Evolutionary conservation across 1,284 basidiomycete species (phyloP).

Genomic region (Heterobasidion occidentale): DNA sequence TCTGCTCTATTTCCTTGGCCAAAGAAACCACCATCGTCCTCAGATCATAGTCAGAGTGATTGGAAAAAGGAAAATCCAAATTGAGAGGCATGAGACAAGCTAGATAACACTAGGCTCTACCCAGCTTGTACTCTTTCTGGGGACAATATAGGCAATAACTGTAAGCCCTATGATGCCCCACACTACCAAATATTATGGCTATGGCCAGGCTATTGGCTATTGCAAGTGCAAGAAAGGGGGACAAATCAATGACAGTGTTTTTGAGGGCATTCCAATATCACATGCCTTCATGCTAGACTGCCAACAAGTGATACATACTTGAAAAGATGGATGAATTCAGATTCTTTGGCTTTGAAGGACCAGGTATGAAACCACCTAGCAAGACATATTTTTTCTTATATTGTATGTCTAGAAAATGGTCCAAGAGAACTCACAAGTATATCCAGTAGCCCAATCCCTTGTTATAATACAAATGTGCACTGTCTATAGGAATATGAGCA

Average conservation of each 20-base stretch:
- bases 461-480: conserved; percentile 14
- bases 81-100: conserved; percentile 17
- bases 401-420: conserved; percentile 10
- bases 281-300: neutral
- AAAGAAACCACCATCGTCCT: no score
- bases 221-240: conserved; percentile 8
- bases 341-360: no score
- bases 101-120: conserved; percentile 21
- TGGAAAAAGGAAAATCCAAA: no score
- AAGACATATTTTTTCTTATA: conserved; percentile 11
- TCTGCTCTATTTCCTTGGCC: no score
- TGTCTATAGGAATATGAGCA: conserved; percentile 14
- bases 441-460: conserved; percentile 16
- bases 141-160: conserved; percentile 23
- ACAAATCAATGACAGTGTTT: neutral
- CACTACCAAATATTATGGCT: conserved; percentile 19
- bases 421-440: conserved; percentile 14
- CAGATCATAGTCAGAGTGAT: conserved; percentile 21
- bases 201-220: conserved; percentile 14
- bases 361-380: conserved; percentile 8
- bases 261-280: conserved; percentile 2
- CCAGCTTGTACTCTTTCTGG: conserved; percentile 21
- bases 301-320: conserved; percentile 1
- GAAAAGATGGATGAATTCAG: conserved; percentile 11
- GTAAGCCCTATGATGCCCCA: conserved; percentile 23